Evolutionary conservation across 805 yeast species (phyloP).

Genomic region (Starmerella sp.): DNA sequence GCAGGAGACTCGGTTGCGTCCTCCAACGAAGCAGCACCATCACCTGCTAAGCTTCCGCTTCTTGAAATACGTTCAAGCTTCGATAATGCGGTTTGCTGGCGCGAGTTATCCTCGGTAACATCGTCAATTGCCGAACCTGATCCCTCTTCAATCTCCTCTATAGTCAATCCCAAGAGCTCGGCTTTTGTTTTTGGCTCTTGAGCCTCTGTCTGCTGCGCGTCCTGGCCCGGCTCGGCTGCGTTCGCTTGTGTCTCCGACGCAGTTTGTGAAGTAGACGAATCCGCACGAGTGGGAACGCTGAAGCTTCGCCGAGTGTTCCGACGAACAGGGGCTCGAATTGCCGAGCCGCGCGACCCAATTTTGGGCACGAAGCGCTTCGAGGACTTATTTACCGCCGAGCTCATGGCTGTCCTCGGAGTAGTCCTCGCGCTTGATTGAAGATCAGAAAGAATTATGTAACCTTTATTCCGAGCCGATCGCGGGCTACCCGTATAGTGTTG

Average conservation of each 20-base stretch:
- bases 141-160: not conserved
- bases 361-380: constrained; percentile 28
- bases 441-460: not conserved
- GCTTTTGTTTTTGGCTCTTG: not conserved
- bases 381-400: constrained; percentile 30
- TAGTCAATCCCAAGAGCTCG: not conserved
- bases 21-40: not conserved
- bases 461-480: not conserved
- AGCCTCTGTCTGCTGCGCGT: not conserved
- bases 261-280: not conserved
- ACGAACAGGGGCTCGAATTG: constrained; percentile 17
- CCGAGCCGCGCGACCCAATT: constrained; percentile 17
- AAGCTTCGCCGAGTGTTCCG: constrained; percentile 20
- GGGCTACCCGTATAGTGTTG: not conserved
- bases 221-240: not conserved
- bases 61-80: not conserved
- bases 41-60: not conserved
- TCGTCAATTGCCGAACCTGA: not conserved
- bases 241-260: not conserved
- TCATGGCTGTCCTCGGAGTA: constrained; percentile 19
- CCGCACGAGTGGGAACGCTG: constrained; percentile 12
- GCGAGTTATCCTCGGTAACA: not conserved
- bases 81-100: not conserved
- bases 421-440: not conserved
- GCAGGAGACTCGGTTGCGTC: not conserved